These are phyloP conservation scores for Ophiocordyceps australis DNA, from an alignment of 2,329 filamentous ascomycete species.

Conservation along the genomic window DNA sequence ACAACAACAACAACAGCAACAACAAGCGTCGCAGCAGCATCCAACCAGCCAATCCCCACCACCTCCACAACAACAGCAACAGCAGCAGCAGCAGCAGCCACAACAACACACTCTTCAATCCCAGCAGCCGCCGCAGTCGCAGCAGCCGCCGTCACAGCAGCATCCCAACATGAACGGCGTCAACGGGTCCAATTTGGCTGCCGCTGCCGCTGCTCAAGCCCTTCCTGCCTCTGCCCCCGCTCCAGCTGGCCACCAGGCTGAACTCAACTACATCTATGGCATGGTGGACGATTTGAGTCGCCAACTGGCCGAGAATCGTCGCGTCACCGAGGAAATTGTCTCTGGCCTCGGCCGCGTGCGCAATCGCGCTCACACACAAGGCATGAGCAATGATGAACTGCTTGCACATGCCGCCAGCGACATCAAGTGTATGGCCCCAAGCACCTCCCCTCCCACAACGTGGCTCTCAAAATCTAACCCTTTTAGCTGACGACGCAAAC, in stretches of 20 bases:
- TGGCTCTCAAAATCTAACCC: not conserved
- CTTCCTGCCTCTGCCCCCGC: conserved; percentile 29
- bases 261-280: conserved; percentile 49
- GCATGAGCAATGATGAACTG: conserved; percentile 38
- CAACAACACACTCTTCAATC: conserved; percentile 2
- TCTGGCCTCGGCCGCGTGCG: conserved; percentile 43
- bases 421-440: conserved; percentile 27
- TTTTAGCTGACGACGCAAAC: conserved; percentile 35
- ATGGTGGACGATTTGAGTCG: conserved; percentile 50
- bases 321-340: conserved; percentile 44
- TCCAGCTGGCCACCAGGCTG: conserved; percentile 49
- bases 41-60: no score
- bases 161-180: conserved; percentile 25
- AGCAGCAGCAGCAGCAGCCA: conserved; percentile 2
- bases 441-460: conserved; percentile 1
- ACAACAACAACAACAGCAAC: no score
- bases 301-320: conserved; percentile 42
- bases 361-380: conserved; percentile 31
- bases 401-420: conserved; percentile 36
- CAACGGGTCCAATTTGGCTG: conserved; percentile 24
- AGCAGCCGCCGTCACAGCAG: conserved; percentile 4
- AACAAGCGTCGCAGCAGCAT: no score
- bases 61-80: conserved; percentile 5
- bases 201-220: no score
- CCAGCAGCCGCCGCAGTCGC: conserved; percentile 1